phyloP scores from a whole-genome alignment of 768 basidiomycete genomes.

The Tricholoma terreum region DNA sequence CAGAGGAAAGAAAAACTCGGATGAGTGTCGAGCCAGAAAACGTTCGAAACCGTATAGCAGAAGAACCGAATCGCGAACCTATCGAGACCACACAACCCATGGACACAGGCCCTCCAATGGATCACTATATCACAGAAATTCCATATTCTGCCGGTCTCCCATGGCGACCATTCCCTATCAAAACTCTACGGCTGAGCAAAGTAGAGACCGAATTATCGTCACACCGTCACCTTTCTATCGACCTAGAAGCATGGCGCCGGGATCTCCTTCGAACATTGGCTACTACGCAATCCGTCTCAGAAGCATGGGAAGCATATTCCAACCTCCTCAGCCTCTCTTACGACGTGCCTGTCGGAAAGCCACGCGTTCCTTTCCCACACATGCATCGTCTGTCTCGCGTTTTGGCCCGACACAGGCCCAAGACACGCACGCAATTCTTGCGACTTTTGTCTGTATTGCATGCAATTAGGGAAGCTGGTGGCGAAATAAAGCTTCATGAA shows the following conservation, averaged over 20 bases:
- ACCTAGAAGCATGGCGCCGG: slow-evolving; percentile 9
- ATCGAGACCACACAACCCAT: neutral
- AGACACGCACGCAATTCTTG: slow-evolving; percentile 57
- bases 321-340: slow-evolving; percentile 30
- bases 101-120: neutral
- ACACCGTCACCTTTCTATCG: neutral
- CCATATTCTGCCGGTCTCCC: slow-evolving; percentile 26
- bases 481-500: slow-evolving; percentile 55
- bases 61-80: neutral
- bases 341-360: slow-evolving; percentile 17
- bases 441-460: slow-evolving; percentile 68
- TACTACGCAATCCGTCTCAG: slow-evolving; percentile 16
- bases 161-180: slow-evolving; percentile 19
- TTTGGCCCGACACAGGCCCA: slow-evolving; percentile 51
- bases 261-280: slow-evolving; percentile 18
- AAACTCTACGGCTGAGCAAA: neutral
- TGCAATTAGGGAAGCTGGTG: slow-evolving; percentile 53
- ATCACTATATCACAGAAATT: neutral
- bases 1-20: neutral
- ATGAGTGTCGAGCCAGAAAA: neutral
- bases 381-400: slow-evolving; percentile 63
- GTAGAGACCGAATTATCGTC: neutral
- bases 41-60: neutral
- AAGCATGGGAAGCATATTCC: slow-evolving; percentile 43
- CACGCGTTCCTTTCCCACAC: slow-evolving; percentile 36